Base-by-base conservation (phyloP, 441 rosid genomes). In the Pelargonium australe region DNA sequence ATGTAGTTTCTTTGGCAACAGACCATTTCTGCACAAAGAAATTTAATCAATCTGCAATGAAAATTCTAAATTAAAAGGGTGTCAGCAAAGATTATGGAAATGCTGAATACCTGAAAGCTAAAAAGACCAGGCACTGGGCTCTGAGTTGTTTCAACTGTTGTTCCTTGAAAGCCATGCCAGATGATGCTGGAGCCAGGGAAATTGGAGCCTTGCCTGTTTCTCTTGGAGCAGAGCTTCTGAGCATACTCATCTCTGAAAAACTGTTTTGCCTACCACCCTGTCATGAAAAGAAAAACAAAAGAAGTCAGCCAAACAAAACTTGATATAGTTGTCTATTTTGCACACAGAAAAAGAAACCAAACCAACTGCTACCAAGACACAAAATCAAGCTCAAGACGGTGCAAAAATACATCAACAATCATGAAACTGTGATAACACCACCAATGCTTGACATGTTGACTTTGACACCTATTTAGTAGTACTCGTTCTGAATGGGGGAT, bases 61-160 rank as follows among this genome's bases (percentile, higher is more conserved):
- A 68, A 55, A 65, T 63, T 53, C 51, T 43, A 13, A 49, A 31
- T 19, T 49, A 67, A 57, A 65, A 75, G 47, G 53, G 44, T 63
- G 51, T 65, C 44, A 64, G 66, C 3, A 61, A 57, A 64, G 31
- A 65, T 75, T 69, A 64, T 60, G 43, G 67, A 41, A 40, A 63
- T 68, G 51, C 60, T 62, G 68, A 67, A 44, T 76, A 92, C 98
- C 96, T 85, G 82, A 92, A 89, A 47, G 98, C 96, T 79, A 92
- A 75, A 81, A 90, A 90, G 47, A 92, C 96, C 62, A 92, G 95
- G 83, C 98, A 92, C 78, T 92, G 98, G 37, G 98, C 98, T 77
- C 96, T 87, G 73, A 92, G 98, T 78, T 92, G 98, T 80, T 87
- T 92, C 78, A 92, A 76, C 75, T 92, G 98, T 66, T 90, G 94